phyloP scores from a whole-genome alignment of 2,329 filamentous ascomycete species.

The Cercospora berteroae region DNA sequence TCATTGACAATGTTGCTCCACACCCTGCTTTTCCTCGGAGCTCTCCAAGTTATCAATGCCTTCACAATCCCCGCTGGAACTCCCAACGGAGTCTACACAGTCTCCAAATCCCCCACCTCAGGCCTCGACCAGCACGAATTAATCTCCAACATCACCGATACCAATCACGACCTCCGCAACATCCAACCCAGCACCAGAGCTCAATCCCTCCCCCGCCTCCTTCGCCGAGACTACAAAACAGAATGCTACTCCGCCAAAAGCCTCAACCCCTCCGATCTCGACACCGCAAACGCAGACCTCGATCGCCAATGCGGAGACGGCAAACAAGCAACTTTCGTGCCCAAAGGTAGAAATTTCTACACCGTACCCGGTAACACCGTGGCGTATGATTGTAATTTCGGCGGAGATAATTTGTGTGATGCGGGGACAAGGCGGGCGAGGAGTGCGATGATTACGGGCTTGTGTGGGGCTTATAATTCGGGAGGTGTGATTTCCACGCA shows the following conservation, averaged over 20 bases:
- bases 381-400: background rate
- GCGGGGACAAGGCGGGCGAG: background rate
- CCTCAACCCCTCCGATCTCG: background rate
- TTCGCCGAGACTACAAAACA: background rate
- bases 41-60: background rate
- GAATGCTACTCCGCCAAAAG: background rate
- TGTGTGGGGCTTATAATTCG: background rate
- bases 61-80: background rate
- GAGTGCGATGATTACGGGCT: background rate
- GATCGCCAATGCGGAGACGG: background rate
- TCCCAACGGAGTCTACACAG: background rate
- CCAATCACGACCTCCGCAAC: no score
- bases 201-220: background rate
- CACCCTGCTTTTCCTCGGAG: background rate
- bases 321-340: background rate
- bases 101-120: background rate
- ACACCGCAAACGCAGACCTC: background rate
- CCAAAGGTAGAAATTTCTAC: background rate
- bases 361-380: background rate
- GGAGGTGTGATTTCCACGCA: background rate
- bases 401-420: background rate
- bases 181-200: background rate
- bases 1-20: background rate
- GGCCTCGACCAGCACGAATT: background rate
- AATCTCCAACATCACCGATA: background rate